These are phyloP conservation scores for Oryza punctata DNA, from an alignment of 176 grass and related monocot genomes.

Conservation along the genomic window DNA sequence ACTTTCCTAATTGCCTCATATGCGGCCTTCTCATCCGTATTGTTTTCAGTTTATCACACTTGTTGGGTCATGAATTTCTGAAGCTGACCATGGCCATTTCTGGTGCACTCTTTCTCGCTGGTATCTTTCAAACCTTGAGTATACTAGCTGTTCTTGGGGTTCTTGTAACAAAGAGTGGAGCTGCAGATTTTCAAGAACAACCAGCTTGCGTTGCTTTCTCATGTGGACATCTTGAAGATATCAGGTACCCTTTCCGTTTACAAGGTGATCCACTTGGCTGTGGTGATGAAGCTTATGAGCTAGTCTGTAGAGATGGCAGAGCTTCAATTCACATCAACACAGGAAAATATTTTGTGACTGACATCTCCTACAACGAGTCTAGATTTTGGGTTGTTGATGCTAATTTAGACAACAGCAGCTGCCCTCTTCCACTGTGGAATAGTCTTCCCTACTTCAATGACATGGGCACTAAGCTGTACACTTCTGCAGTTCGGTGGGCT, in stretches of 20 bases:
- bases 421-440: constrained; percentile 14
- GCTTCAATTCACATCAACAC: too few relatives aligned
- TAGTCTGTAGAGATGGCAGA: neutral
- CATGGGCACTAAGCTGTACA: too few relatives aligned
- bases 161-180: neutral
- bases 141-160: neutral
- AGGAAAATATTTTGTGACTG: too few relatives aligned
- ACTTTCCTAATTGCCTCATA: too few relatives aligned
- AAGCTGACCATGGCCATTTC: neutral
- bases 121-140: neutral
- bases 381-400: neutral
- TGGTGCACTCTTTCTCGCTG: neutral
- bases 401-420: neutral
- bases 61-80: too few relatives aligned
- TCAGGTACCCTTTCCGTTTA: neutral
- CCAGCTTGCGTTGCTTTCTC: constrained; percentile 28
- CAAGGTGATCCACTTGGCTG: neutral
- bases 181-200: neutral
- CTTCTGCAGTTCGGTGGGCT: too few relatives aligned
- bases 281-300: neutral
- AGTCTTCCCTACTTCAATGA: neutral
- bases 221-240: constrained; percentile 25
- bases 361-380: neutral
- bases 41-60: too few relatives aligned
- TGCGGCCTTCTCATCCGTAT: too few relatives aligned